These are phyloP conservation scores for Bipolaris oryzae DNA, from an alignment of 2,329 filamentous ascomycete genomes.

Conservation along the genomic window DNA sequence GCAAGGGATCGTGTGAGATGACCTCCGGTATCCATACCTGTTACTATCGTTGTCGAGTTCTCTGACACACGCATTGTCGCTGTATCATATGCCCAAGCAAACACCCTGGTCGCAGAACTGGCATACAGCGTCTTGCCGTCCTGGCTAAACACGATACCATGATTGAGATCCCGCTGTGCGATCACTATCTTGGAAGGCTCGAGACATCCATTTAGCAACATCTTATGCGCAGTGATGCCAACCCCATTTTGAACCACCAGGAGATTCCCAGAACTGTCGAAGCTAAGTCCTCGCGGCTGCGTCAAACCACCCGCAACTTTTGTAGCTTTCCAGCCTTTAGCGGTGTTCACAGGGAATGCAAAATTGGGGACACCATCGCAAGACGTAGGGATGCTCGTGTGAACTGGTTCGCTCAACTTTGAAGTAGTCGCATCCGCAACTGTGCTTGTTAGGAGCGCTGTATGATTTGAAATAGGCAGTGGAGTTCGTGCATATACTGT, in stretches of 20 bases:
- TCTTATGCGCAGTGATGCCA: constrained; percentile 49
- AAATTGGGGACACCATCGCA: too few relatives aligned
- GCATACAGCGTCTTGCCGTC: constrained; percentile 42
- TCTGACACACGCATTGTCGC: constrained; percentile 40
- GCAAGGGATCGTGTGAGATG: constrained; percentile 36
- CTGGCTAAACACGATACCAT: constrained; percentile 34
- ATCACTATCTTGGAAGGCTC: constrained; percentile 28
- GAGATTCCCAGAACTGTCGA: constrained; percentile 50
- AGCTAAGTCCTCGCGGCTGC: constrained; percentile 48
- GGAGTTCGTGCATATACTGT: too few relatives aligned
- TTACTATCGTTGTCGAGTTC: constrained; percentile 25
- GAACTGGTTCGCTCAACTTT: too few relatives aligned
- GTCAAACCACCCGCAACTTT: too few relatives aligned
- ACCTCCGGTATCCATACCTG: constrained; percentile 35
- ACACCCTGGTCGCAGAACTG: constrained; percentile 36
- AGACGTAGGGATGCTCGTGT: too few relatives aligned
- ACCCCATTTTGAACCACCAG: constrained; percentile 49
- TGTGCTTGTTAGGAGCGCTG: too few relatives aligned
- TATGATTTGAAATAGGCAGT: too few relatives aligned
- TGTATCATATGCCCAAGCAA: constrained; percentile 35
- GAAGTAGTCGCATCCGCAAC: too few relatives aligned
- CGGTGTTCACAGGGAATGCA: too few relatives aligned
- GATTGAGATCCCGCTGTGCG: constrained; percentile 35
- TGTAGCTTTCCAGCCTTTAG: too few relatives aligned
- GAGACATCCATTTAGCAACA: constrained; percentile 45